Base-by-base conservation (phyloP, 352 stramenopile species). In the Thraustochytrium sp. region DNA sequence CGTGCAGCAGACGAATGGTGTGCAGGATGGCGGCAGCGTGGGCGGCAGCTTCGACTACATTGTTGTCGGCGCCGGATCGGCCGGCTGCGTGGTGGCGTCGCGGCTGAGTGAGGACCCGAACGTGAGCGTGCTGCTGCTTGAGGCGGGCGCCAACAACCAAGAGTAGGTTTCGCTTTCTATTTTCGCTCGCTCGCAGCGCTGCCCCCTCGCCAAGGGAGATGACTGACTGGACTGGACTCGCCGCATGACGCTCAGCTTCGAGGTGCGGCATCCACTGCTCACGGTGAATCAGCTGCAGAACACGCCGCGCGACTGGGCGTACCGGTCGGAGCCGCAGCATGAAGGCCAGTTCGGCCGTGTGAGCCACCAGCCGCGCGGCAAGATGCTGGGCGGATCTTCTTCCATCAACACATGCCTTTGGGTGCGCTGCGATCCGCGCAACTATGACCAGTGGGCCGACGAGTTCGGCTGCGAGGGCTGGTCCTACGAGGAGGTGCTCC, bases 71-170 rank as follows among this genome's bases (percentile, higher is more conserved):
- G 93, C 87, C 34, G 94, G 94, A 40, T 95, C 93, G 0, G 93
- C 93, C 13, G 94, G 94, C 40, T 97, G 93, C 77, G 91, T 97
- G 55, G 87, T 98, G 37, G 94, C 94, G 48, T 96, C 94, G 85
- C 89, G 91, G 37, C 87, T 98, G 46, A 94, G 86, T 21, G 92
- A 93, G 29, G 88, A 97, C 74, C 86, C 90, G 29, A 86, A 51
- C 83, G 94, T 95, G 85, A 90, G 89, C 37, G 94, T 97, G 85
- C 86, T 96, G n/a, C 88, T 98, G 72, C 87, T 98, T 23, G 94
- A 98, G 86, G 92, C 93, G 9, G 94, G 94, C 13, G 91, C 90
- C 11, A 92, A 89, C 82, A 91, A 96, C 38, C 55, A 76, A 61
- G 29, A 76, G 16, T 75, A 40, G 8, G 21, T n/a, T n/a, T n/a